Percentiles rank a stretch among this genome's conserved stretches.
These are phyloP conservation scores for Hawksworthiomyces lignivorus DNA, from an alignment of 2,329 filamentous ascomycete genomes.

Conservation along the genomic window DNA sequence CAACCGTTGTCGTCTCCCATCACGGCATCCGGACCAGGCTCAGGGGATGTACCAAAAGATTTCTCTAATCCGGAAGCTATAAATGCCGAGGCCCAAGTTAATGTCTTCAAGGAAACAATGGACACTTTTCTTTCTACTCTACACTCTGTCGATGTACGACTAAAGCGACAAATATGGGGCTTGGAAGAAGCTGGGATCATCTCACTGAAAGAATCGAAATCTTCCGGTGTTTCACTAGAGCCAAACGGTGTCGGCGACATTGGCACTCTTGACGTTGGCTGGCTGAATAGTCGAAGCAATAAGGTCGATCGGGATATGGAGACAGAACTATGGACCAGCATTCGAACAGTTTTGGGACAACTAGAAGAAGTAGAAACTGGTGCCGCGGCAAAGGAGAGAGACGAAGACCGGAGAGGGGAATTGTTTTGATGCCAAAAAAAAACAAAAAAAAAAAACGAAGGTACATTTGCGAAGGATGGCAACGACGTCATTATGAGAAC, in stretches of 20 bases:
- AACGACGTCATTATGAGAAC: too few relatives aligned
- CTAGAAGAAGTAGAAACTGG: conserved; percentile 16
- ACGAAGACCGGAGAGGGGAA: too few relatives aligned
- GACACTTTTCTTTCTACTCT: conserved; percentile 65
- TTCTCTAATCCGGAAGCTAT: conserved; percentile 9
- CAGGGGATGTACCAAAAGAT: neutral
- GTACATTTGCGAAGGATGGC: too few relatives aligned
- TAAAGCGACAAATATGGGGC: conserved; percentile 69
- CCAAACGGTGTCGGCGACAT: conserved; percentile 49
- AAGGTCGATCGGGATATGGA: conserved; percentile 79
- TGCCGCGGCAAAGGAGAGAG: too few relatives aligned
- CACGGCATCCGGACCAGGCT: conserved; percentile 1
- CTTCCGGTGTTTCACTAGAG: conserved; percentile 31
- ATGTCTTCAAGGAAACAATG: conserved; percentile 51
- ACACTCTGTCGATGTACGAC: conserved; percentile 64
- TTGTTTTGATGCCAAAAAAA: too few relatives aligned
- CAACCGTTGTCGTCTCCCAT: conserved; percentile 49
- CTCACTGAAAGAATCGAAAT: conserved; percentile 31
- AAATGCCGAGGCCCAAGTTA: conserved; percentile 39
- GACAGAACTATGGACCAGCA: conserved; percentile 65
- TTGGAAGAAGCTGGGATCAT: conserved; percentile 77
- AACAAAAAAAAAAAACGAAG: too few relatives aligned
- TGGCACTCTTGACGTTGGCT: conserved; percentile 70
- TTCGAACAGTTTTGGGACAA: conserved; percentile 45
- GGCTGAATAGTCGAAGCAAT: conserved; percentile 79